Evolutionary conservation across 2,329 filamentous ascomycete genomes (phyloP), one percentile per base, ranked within the genome.

Genomic region (Trichoderma sp.): DNA sequence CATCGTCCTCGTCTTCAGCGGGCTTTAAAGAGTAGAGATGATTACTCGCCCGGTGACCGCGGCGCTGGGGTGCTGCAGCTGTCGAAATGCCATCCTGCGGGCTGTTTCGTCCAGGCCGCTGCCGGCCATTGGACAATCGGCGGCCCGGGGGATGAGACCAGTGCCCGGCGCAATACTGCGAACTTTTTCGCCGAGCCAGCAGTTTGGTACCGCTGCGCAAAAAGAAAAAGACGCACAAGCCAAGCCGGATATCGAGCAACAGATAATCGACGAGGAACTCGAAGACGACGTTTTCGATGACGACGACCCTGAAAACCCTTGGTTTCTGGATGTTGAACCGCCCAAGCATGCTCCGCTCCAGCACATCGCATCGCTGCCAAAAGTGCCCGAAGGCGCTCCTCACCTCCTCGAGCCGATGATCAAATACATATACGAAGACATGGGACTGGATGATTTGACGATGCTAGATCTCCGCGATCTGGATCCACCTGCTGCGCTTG

Each of bases 401-500:
- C 82, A 87, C 0, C 84, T 97, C 19, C 84, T 97, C 5, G 80
- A 87, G 31, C 86, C 89, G 3, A 84, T 98, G 65, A 83, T 98
- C 35, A 85, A 93, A 71, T 93, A 94, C 76, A 85, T 93, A 1
- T 94, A 92, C 7, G 88, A 94, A 70, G 92, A 97, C 35, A 88
- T 97, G 73, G 96, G 96, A 43, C 83, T 99, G 52, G 93, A 97
- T 77, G 88, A 94, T 68, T 83, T 99, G 58, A 85, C 85, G 1
- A 81, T 99, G 6, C 84, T 97, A 59, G 96, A 99, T 76, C 84
- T 99, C 37, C 92, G 96, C 68, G 83, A 88, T 47, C 85, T 98
- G 61, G 92, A 97, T 74, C 94, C 94, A 0, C 92, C 94, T 0
- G 90, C 95, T 0, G 94, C 94, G 0, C 86, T 99, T 1, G 96